Conservation (phyloP, 768 basidiomycete species). For the Sporobolomyces roseus region DNA sequence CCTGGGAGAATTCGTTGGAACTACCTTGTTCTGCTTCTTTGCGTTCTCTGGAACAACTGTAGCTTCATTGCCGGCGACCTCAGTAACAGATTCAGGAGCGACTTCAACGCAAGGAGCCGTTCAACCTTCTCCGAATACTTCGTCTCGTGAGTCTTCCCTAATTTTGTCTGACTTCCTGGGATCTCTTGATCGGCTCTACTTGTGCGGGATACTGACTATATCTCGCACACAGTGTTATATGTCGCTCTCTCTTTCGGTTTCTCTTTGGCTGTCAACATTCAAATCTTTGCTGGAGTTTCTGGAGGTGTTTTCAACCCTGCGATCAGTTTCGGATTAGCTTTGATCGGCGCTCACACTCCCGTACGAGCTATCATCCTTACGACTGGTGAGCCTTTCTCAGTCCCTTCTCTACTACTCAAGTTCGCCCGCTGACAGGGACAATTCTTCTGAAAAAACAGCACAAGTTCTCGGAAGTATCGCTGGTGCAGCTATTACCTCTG, state of each 20-base stretch:
- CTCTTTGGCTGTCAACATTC: constrained; percentile 22
- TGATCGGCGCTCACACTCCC: constrained; percentile 50
- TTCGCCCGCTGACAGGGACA: no score
- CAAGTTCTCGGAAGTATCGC: constrained; percentile 51
- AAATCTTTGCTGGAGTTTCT: constrained; percentile 22
- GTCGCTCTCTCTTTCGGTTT: constrained; percentile 24
- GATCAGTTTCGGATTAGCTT: constrained; percentile 46
- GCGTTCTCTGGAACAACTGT: constrained; percentile 8
- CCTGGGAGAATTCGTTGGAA: constrained; percentile 23
- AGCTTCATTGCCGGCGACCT: constrained; percentile 4
- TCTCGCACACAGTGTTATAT: no score
- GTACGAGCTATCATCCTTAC: constrained; percentile 48
- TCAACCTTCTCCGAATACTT: constrained; percentile 20
- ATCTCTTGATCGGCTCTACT: no score
- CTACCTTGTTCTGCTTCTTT: constrained; percentile 11
- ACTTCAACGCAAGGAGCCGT: background rate
- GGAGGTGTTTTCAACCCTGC: constrained; percentile 28
- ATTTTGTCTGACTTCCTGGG: no score
- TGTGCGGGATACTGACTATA: no score
- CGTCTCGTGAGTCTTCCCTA: no score
- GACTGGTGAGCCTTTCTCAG: background rate
- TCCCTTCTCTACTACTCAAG: no score
- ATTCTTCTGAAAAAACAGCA: no score
- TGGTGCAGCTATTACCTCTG: constrained; percentile 30
- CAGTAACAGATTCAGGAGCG: constrained; percentile 7